A percentile compares a stretch with the other conserved stretches of the same genome.
These are phyloP conservation scores for Arthrobotrys conoides DNA, from an alignment of 2,329 filamentous ascomycete genomes.

Conservation along the genomic window DNA sequence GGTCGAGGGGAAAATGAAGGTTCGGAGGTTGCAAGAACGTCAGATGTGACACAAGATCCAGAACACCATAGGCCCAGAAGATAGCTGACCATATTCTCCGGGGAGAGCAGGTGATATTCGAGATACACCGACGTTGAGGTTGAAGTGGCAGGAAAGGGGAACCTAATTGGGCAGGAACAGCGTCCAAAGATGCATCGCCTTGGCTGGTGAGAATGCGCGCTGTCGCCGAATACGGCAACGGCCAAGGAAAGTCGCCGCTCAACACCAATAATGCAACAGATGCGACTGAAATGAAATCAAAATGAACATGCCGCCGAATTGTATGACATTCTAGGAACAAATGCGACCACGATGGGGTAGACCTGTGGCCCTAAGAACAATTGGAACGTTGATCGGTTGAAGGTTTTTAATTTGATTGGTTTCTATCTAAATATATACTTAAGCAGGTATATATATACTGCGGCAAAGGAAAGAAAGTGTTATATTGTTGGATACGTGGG, in stretches of 20 bases:
- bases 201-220: slow-evolving; percentile 25
- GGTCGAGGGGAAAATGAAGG: neutral
- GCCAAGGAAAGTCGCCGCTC: slow-evolving; percentile 37
- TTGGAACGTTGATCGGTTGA: neutral
- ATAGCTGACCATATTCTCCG: slow-evolving; percentile 34
- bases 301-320: neutral
- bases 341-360: no score
- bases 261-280: slow-evolving; percentile 23
- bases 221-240: slow-evolving; percentile 25
- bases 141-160: slow-evolving; percentile 44
- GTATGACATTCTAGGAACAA: neutral
- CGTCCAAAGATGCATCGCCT: slow-evolving; percentile 21
- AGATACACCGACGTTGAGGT: slow-evolving; percentile 23
- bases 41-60: slow-evolving; percentile 30
- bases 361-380: neutral
- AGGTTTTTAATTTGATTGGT: neutral
- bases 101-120: slow-evolving; percentile 13
- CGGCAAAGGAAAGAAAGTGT: neutral
- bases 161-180: slow-evolving; percentile 37
- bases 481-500: neutral
- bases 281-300: no score
- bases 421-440: neutral
- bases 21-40: slow-evolving; percentile 1
- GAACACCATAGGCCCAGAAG: slow-evolving; percentile 20
- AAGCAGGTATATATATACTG: neutral